Evolutionary conservation across 805 yeast species (phyloP), one percentile per base, ranked within the genome.

Genomic region (Isabelozyma pseudorhagii): DNA sequence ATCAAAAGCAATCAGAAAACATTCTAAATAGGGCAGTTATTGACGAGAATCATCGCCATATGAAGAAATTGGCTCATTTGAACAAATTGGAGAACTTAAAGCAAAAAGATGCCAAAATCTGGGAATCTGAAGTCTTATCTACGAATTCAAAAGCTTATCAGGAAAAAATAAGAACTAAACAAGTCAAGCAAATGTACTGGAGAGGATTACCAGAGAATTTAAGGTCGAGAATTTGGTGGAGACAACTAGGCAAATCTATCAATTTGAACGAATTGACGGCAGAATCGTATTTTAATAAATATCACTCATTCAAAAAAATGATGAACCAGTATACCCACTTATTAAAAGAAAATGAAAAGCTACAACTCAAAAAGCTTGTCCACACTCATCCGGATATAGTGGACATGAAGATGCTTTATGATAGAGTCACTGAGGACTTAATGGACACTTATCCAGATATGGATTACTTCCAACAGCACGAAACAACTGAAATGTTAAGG

Each of bases 181-280:
- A 11, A 10, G 49, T 50, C 2, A 38, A 48, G 18, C 49, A 51
- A 3, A 54, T 59, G 49, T 60, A 57, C 47, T 63, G 66, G 66
- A 52, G 67, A 45, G 68, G 67, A 13, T 48, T 62, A 8, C 59
- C 60, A 18, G 46, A 53, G 13, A 46, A 50, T 6, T 57, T 72
- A 5, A 67, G 91, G 42, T 61, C 69, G 5, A 60, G 62, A 9
- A 68, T 84, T 2, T 86, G 91, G 91, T 59, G 64, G 50, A 62
- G 62, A 42, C 78, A 73, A 51, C 62, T 78, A 34, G 78, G 76
- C 2, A 69, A 69, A 49, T 15, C 25, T 9, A 39, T 50, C 7
- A 46, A 50, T 21, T 40, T 54, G 27, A 48, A 44, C 8, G 46
- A 17, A 13, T 31, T 14, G 8, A 31, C 18, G 10, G 38, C 21